Evolutionary conservation across 331 rosid genomes (phyloP), one percentile per base, ranked within the genome.

Genomic region (Malus hybrid): DNA sequence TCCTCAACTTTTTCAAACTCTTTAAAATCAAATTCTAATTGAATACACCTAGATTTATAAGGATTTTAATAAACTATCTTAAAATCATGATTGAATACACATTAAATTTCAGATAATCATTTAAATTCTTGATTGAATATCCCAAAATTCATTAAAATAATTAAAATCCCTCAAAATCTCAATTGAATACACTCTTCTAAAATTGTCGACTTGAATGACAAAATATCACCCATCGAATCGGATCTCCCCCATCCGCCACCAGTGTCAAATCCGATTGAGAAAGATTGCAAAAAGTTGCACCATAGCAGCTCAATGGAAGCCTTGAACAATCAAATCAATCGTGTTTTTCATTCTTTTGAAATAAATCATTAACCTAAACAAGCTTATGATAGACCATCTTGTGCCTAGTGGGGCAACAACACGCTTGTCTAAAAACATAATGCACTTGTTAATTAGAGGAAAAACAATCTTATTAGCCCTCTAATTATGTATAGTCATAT

Each of bases 301-400:
- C 5, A 65, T 16, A 83, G 61, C 80, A 79, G 79, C 70, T 81
- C 88, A 66, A 71, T 76, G 56, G 50, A 63, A 42, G 55, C n/a
- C 69, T 69, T 87, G 65, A 80, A 87, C 83, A 48, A 83, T 82
- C 84, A 84, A 81, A 74, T 67, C 70, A 71, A 52, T 18, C 69
- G 11, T 29, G n/a, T 28, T 33, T 62, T 28, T 62, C 15, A 2
- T 62, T 14, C 15, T 62, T 5, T 6, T 27, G 2, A 27, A 19
- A 13, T 27, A 13, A 62, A 77, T 77, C 77, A 62, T 80, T 76
- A 75, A 75, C 59, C 79, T 72, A 80, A 77, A 69, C 50, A 76
- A 59, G 56, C 46, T 12, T 16, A 71, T 76, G 46, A 76, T 44
- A 60, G 42, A 77, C 31, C 76, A 66, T 34, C 74, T 76, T 71